Conservation (phyloP, 2,329 filamentous ascomycete genomes). For the Fusarium scirpi region DNA sequence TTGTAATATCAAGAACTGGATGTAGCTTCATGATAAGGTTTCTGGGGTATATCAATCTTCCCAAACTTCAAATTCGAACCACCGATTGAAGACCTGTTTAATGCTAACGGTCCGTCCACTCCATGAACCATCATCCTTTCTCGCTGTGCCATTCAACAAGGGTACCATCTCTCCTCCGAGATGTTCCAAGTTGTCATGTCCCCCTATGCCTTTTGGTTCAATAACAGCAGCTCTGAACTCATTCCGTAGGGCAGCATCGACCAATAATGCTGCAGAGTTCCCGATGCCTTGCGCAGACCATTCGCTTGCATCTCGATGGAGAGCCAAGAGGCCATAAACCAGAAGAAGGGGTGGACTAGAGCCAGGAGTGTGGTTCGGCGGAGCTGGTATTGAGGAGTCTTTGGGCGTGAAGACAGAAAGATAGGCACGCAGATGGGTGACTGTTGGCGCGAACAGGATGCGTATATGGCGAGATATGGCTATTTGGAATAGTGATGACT, state of each 20-base stretch:
- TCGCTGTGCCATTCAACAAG: constrained; percentile 68
- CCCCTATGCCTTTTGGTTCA: constrained; percentile 56
- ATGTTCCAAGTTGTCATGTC: constrained; percentile 49
- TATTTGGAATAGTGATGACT: constrained; percentile 75
- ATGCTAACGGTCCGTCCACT: constrained; percentile 69
- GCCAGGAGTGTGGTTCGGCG: constrained; percentile 47
- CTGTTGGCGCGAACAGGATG: constrained; percentile 78
- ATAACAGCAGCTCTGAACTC: constrained; percentile 60
- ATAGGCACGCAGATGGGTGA: constrained; percentile 81
- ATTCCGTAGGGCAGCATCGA: constrained; percentile 68
- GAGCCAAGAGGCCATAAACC: constrained; percentile 72
- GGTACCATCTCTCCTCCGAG: constrained; percentile 68
- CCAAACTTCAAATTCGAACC: constrained; percentile 62
- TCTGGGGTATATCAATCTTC: constrained; percentile 1
- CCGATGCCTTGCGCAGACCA: constrained; percentile 81
- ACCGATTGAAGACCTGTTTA: constrained; percentile 69
- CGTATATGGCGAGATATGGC: constrained; percentile 76
- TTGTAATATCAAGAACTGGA: background rate
- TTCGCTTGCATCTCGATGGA: constrained; percentile 76
- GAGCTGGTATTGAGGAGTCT: constrained; percentile 54
- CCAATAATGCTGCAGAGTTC: constrained; percentile 69
- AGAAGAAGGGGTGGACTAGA: constrained; percentile 61
- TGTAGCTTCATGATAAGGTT: background rate
- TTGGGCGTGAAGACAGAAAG: constrained; percentile 67
- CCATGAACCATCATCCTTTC: constrained; percentile 66